These are phyloP conservation scores for Mycosphaerella sp. DNA, from an alignment of 2,329 filamentous ascomycete genomes.

Conservation along the genomic window DNA sequence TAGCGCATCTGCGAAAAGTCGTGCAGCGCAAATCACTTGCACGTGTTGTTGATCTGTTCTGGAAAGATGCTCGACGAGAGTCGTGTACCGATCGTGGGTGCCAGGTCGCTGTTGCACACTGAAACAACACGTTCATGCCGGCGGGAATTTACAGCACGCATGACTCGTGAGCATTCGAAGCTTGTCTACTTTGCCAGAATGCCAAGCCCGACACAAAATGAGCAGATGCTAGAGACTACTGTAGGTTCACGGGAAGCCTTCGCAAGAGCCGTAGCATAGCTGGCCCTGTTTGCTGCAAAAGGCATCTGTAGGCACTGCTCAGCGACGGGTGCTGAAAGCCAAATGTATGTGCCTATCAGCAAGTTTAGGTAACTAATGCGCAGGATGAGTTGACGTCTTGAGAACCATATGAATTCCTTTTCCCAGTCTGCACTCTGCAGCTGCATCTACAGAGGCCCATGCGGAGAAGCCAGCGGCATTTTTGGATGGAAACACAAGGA, in stretches of 20 bases:
- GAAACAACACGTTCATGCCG: background rate
- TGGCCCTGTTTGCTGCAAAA: background rate
- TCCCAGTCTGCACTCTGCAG: no score
- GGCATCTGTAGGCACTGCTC: conserved; percentile 1
- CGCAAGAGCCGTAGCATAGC: conserved; percentile 4
- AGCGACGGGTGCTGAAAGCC: background rate
- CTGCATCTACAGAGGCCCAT: background rate
- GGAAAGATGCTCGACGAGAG: conserved; percentile 4
- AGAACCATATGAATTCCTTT: no score
- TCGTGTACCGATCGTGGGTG: conserved; percentile 5
- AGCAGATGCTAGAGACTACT: background rate
- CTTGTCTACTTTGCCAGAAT: background rate
- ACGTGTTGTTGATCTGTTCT: conserved; percentile 14
- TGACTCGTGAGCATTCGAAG: conserved; percentile 1
- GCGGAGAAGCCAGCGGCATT: conserved; percentile 1
- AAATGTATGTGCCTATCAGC: background rate
- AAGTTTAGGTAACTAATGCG: no score
- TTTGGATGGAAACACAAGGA: background rate
- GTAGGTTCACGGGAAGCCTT: conserved; percentile 12
- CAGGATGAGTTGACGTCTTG: no score
- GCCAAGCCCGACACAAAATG: conserved; percentile 14
- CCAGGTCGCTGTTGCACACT: conserved; percentile 4
- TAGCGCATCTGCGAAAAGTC: background rate
- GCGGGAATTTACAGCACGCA: conserved; percentile 4
- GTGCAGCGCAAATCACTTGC: conserved; percentile 14